Base-by-base conservation (phyloP, 331 rosid species). In the Pyrus hybrid region DNA sequence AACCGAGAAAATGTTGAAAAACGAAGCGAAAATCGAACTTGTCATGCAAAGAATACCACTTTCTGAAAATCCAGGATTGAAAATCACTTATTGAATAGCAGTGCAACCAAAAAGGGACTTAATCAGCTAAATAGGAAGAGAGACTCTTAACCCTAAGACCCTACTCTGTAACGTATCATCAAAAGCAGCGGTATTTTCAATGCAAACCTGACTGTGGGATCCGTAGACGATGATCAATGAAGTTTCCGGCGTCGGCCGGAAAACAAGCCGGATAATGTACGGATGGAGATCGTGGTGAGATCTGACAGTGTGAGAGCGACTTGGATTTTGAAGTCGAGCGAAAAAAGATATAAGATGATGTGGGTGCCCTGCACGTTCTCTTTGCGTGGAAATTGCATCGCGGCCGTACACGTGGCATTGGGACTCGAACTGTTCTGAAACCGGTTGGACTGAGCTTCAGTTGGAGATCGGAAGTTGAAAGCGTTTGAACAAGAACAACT, bases 341-440 rank as follows among this genome's bases (percentile, higher is more conserved):
- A 21, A 29, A 23, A 37, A 72, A 28, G 77, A 68, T 84, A 74
- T 73, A 57, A 21, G 67, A 75, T 64, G 79, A 84, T 45, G 68
- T 37, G 68, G 58, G 57, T 78, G 88, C 79, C 68, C 71, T 85
- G 85, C 92, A 79, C 84, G 89, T 83, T 86, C 26, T 60, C 54
- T 47, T 14, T 56, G 37, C 22, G 23, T 79, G 58, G 35, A 62
- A 20, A 37, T 11, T 13, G 6, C 20, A 72, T 85, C 78, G 13
- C 8, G n/a, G 0, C 63, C 91, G 86, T 79, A 79, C 91, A 86
- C 91, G 88, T 85, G 86, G 71, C 2, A 5, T 25, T 2, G 26
- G 32, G 77, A 77, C 76, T n/a, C 68, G 58, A 72, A 70, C 60
- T 5, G 75, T 67, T 76, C 58, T 51, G 65, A 3, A 61, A 13